Base-by-base conservation (phyloP, 2,329 filamentous ascomycete species). In the Cercospora zeina region DNA sequence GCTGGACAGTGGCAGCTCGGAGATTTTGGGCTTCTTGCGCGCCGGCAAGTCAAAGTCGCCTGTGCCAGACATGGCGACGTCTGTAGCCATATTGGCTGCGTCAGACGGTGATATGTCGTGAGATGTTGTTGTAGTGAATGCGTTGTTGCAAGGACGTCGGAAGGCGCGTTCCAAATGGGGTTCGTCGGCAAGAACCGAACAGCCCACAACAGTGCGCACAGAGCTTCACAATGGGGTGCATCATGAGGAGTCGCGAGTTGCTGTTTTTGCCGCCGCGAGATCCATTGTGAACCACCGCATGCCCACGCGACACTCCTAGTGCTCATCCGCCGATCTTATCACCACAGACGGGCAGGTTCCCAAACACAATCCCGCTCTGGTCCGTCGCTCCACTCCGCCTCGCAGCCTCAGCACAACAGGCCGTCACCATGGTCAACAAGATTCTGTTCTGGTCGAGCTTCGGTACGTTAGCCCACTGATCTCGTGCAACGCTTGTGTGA, bases 401-500 rank as follows among this genome's bases (percentile, higher is more conserved):
- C 47, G 47, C 47, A 51, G 24, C 27, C 8, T 11, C 13, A 45
- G 49, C 58, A 51, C 53, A 60, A 42, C 55, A 62, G 24, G 39
- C 47, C 58, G 55, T 61, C 47, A 76, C 68, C 69, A 81, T 82
- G 79, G 79, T 81, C 65, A 77, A 79, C 76, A 82, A 82, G 73
- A 82, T 92, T 77, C 81, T 91, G 77, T 92, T 93, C 83, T 93
- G 90, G 90, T 83, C 85, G 79, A 89, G 89, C 83, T 96, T 97
- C 86, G 93, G 93, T 97, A 87, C 60, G 69, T 59, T 42, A 53
- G 50, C 13, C 34, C 34, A 27, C 21, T 13, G 19, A 7, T 19
- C 57, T 27, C 30, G 36, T 30, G 31, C 36, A 13, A 21, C 9
- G 24, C 19, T 2, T 47, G 11, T 6, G 27, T 33, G 13, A 21